A percentile compares a stretch with the other conserved stretches of the same genome.
Evolutionary conservation across 179 eudicot genomes (phyloP).

Genomic region (Pouteria campechiana): DNA sequence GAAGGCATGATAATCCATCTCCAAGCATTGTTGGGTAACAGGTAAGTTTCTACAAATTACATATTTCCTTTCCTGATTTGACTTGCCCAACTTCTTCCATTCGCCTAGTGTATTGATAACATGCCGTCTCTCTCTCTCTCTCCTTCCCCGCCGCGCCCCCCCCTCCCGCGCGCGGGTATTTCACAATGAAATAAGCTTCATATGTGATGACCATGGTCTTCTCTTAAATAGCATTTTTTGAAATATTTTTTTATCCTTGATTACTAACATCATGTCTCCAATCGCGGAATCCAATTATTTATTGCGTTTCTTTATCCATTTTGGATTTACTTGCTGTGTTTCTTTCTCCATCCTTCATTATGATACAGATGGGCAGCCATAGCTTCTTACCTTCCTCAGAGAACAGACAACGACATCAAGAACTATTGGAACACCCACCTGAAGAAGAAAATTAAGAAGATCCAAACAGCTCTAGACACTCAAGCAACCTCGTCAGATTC

Average conservation of each 20-base stretch:
- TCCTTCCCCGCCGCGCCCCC: no score
- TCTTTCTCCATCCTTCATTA: neutral
- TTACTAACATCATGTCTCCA: neutral
- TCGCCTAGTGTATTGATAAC: neutral
- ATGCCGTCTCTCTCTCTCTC: no score
- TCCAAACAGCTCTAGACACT: conserved; percentile 18
- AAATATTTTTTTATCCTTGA: neutral
- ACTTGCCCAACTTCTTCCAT: neutral
- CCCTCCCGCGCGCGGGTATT: no score
- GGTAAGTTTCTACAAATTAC: conserved; percentile 18
- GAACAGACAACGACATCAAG: conserved; percentile 56
- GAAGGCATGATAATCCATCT: conserved; percentile 53
- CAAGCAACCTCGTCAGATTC: conserved; percentile 14
- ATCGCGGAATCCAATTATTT: no score
- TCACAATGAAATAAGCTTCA: neutral
- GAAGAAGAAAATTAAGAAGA: conserved; percentile 43
- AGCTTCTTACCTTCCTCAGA: conserved; percentile 56
- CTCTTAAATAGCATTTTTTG: no score
- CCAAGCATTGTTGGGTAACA: conserved; percentile 54
- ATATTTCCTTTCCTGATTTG: neutral
- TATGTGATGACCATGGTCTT: neutral
- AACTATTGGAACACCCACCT: conserved; percentile 60
- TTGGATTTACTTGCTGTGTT: no score
- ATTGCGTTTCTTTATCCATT: no score
- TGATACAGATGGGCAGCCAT: conserved; percentile 53